A percentile compares a stretch with the other conserved stretches of the same genome.
These are phyloP conservation scores for Chrysoporthe austroafricana DNA, from an alignment of 2,329 filamentous ascomycete species.

Conservation along the genomic window DNA sequence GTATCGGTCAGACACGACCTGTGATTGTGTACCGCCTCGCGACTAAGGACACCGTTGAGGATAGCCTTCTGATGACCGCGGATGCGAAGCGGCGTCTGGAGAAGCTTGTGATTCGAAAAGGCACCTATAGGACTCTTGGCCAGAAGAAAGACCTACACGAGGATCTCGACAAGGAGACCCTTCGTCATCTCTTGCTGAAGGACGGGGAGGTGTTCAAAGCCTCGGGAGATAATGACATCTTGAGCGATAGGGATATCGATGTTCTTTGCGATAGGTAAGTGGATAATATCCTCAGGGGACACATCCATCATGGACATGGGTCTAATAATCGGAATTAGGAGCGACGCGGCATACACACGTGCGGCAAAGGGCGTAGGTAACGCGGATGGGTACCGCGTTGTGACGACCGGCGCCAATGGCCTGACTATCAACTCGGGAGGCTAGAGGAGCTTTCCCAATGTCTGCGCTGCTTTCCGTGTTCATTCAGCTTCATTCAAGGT, in stretches of 20 bases:
- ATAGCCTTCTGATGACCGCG: conserved; percentile 81
- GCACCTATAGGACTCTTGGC: conserved; percentile 73
- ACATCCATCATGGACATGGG: not conserved
- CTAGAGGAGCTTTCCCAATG: not conserved
- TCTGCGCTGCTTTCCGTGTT: not conserved
- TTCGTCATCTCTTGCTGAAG: conserved; percentile 66
- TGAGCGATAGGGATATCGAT: conserved; percentile 77
- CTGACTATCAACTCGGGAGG: conserved; percentile 38
- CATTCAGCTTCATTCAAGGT: not conserved
- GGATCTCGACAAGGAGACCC: conserved; percentile 62
- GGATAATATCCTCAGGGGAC: not conserved
- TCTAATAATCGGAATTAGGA: conserved; percentile 39
- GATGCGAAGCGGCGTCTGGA: conserved; percentile 91
- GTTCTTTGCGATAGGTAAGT: conserved; percentile 73
- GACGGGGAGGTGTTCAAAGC: conserved; percentile 71
- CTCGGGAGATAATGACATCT: conserved; percentile 64
- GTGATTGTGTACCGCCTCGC: conserved; percentile 94
- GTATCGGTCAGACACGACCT: conserved; percentile 90
- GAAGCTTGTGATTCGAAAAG: conserved; percentile 94
- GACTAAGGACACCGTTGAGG: conserved; percentile 90
- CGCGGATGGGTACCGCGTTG: conserved; percentile 72
- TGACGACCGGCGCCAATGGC: conserved; percentile 71
- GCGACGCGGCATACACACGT: conserved; percentile 64
- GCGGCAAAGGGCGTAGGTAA: conserved; percentile 80
- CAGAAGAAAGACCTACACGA: conserved; percentile 61